Percentiles rank a stretch among this genome's conserved stretches.
These are phyloP conservation scores for Colletotrichum horii DNA, from an alignment of 2,329 filamentous ascomycete genomes.

Conservation along the genomic window DNA sequence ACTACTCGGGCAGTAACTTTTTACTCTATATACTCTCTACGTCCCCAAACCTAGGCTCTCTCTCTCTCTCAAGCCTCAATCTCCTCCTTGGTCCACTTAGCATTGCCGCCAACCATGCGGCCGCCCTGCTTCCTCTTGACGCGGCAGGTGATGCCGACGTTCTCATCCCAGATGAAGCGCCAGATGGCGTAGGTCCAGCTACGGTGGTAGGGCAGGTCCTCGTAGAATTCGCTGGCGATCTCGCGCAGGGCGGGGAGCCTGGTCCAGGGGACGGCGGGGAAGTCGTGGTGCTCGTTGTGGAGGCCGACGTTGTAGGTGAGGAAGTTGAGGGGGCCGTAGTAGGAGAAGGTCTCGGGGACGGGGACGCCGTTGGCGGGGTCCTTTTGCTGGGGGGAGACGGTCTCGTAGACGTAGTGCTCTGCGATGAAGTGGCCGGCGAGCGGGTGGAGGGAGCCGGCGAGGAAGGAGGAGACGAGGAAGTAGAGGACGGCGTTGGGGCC, in stretches of 20 bases:
- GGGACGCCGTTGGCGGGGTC: constrained; percentile 66
- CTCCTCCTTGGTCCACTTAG: constrained; percentile 71
- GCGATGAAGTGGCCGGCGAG: constrained; percentile 98
- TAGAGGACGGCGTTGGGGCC: constrained; percentile 76
- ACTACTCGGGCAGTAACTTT: neutral
- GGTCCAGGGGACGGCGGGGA: constrained; percentile 96
- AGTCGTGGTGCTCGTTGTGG: constrained; percentile 99
- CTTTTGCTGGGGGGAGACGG: constrained; percentile 57
- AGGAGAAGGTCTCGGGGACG: constrained; percentile 93
- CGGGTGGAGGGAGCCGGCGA: constrained; percentile 92
- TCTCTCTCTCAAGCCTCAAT: constrained; percentile 61
- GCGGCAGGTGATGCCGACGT: constrained; percentile 87
- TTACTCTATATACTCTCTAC: neutral
- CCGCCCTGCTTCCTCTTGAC: constrained; percentile 90
- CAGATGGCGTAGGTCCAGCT: constrained; percentile 95
- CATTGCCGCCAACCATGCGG: constrained; percentile 58
- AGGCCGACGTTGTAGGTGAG: constrained; percentile 97
- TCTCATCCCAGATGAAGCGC: constrained; percentile 92
- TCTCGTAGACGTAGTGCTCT: constrained; percentile 88
- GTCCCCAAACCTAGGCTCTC: neutral
- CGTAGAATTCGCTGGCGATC: constrained; percentile 91
- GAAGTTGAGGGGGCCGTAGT: constrained; percentile 92
- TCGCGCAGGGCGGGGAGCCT: constrained; percentile 76
- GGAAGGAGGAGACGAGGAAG: constrained; percentile 86
- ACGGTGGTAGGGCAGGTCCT: constrained; percentile 81